These are phyloP conservation scores for Wickerhamomyces bisporus DNA, from an alignment of 805 yeast genomes.

Conservation along the genomic window DNA sequence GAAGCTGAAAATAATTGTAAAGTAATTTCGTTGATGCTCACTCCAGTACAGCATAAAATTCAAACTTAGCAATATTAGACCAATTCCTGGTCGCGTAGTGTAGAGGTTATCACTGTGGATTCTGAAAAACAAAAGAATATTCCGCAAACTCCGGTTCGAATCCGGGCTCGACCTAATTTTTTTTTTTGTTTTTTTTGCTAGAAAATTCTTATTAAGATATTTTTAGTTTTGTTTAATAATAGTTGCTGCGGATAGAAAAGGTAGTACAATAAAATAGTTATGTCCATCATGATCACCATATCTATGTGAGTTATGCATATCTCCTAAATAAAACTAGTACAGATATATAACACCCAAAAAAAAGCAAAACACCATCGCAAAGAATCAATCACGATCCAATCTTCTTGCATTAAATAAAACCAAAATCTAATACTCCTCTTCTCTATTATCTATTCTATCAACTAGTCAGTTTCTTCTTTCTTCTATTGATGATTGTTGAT, in stretches of 20 bases:
- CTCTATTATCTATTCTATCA: background rate
- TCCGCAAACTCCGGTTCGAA: slow-evolving; percentile 31
- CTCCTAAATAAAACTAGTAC: no score
- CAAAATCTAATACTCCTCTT: background rate
- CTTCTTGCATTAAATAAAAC: background rate
- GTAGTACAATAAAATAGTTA: no score
- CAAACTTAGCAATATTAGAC: no score
- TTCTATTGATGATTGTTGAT: slow-evolving; percentile 37
- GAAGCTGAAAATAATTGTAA: no score
- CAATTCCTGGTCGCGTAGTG: slow-evolving; percentile 13
- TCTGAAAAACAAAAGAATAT: slow-evolving; percentile 20
- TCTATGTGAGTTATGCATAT: no score
- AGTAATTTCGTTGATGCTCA: no score
- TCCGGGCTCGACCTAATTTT: slow-evolving; percentile 27
- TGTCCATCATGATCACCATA: no score
- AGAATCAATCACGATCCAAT: no score
- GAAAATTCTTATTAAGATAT: background rate
- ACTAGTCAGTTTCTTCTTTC: slow-evolving; percentile 25
- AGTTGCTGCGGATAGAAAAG: no score
- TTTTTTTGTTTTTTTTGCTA: slow-evolving; percentile 4
- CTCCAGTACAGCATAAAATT: no score
- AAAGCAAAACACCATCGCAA: no score
- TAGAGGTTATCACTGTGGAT: slow-evolving; percentile 29
- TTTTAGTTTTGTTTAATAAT: background rate
- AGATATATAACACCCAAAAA: no score